Percentiles rank a stretch among this genome's conserved stretches.
Conservation (phyloP, 2,329 filamentous ascomycete species). For the Colletotrichum camelliae region DNA sequence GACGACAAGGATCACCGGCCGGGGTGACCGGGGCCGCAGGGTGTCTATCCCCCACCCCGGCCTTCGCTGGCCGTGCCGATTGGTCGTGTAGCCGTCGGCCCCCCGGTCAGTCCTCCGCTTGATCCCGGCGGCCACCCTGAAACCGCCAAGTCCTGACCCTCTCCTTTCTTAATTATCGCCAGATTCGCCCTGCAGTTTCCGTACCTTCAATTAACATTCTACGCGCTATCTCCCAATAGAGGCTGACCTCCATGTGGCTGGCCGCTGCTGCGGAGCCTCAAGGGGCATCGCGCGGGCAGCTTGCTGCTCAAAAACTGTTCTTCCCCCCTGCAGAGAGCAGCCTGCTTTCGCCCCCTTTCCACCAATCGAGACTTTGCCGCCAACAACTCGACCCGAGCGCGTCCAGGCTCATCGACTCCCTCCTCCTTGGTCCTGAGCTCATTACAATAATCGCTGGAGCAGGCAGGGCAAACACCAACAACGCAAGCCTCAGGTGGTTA, state of each 20-base stretch:
- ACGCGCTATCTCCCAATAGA: constrained; percentile 15
- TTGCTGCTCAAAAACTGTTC: not conserved
- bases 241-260: constrained; percentile 7
- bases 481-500: not conserved
- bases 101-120: not conserved
- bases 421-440: not conserved
- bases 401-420: not conserved
- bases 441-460: not conserved
- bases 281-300: not conserved
- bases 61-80: constrained; percentile 19
- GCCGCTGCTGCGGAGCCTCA: not conserved
- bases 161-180: constrained; percentile 17
- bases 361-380: constrained; percentile 14
- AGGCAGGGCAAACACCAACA: constrained; percentile 5
- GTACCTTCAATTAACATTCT: constrained; percentile 13
- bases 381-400: not conserved
- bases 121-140: constrained; percentile 20
- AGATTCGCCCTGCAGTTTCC: constrained; percentile 8
- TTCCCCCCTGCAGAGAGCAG: constrained; percentile 4
- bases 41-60: not conserved
- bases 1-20: not conserved
- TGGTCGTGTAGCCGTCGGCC: not conserved
- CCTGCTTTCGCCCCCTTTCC: not conserved
- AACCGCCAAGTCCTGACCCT: constrained; percentile 20
- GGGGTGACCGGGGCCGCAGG: not conserved